Evolutionary conservation across 805 yeast genomes (phyloP).

Genomic region (Hanseniaspora nectarophila): DNA sequence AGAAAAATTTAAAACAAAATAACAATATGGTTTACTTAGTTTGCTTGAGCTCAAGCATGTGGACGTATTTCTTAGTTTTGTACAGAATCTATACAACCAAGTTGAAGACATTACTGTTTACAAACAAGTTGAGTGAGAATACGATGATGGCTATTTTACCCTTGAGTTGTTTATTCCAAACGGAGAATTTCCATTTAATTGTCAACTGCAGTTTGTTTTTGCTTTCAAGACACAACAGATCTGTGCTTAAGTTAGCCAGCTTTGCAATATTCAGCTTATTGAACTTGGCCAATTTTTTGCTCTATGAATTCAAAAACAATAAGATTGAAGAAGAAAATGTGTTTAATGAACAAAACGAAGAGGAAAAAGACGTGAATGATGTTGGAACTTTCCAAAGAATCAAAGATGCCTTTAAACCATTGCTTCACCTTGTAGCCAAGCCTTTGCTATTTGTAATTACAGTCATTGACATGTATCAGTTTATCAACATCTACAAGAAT

Average conservation of each 20-base stretch:
- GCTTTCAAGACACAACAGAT: constrained; percentile 11
- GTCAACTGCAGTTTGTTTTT: constrained; percentile 10
- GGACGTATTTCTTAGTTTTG: constrained; percentile 5
- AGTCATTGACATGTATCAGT: neutral
- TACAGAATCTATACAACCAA: constrained; percentile 8
- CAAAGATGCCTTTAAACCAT: constrained; percentile 10
- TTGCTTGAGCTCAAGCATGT: constrained; percentile 1
- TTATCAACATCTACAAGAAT: neutral
- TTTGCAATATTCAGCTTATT: constrained; percentile 16
- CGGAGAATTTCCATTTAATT: constrained; percentile 19
- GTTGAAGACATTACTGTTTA: neutral
- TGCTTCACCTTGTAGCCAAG: neutral
- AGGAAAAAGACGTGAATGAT: neutral
- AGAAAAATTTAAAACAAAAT: neutral
- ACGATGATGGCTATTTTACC: constrained; percentile 14
- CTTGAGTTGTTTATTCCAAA: constrained; percentile 15
- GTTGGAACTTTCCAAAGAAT: neutral
- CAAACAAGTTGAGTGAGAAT: neutral
- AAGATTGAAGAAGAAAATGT: neutral
- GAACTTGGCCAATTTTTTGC: constrained; percentile 14
- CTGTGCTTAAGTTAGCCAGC: constrained; percentile 16
- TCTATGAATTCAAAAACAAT: neutral
- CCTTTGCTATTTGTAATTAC: constrained; percentile 3
- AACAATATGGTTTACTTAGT: neutral
- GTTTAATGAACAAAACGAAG: neutral